Evolutionary conservation across 176 grass and related monocot genomes (phyloP).

Genomic region (Typha latifolia): DNA sequence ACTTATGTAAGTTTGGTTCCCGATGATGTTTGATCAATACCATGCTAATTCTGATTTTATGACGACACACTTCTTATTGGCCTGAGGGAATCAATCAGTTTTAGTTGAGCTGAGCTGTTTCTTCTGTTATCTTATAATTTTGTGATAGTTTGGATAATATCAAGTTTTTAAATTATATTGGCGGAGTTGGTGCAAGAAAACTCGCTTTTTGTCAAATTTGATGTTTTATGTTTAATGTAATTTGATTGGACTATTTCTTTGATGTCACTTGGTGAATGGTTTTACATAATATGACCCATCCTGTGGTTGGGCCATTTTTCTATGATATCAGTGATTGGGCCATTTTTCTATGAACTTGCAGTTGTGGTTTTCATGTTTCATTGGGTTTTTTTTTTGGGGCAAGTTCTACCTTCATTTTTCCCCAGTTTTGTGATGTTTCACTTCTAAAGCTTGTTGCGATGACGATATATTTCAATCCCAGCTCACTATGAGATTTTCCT

Average conservation of each 20-base stretch:
- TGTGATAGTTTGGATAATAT: too few relatives aligned
- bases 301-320: too few relatives aligned
- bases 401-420: background rate
- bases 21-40: background rate
- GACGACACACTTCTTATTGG: background rate
- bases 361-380: too few relatives aligned
- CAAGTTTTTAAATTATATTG: background rate
- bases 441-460: background rate
- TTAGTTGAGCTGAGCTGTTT: background rate
- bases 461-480: constrained; percentile 20
- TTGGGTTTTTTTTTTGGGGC: background rate
- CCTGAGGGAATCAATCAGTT: constrained; percentile 7
- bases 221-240: too few relatives aligned
- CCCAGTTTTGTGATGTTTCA: background rate
- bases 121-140: background rate
- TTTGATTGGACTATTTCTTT: too few relatives aligned
- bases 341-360: too few relatives aligned
- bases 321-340: too few relatives aligned
- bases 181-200: too few relatives aligned
- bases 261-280: too few relatives aligned
- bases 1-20: background rate
- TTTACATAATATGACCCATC: too few relatives aligned
- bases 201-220: too few relatives aligned
- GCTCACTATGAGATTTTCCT: constrained; percentile 17
- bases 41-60: constrained; percentile 16